These are phyloP conservation scores for Conticribra weissflogii DNA, from an alignment of 108 stramenopile genomes.

Conservation along the genomic window DNA sequence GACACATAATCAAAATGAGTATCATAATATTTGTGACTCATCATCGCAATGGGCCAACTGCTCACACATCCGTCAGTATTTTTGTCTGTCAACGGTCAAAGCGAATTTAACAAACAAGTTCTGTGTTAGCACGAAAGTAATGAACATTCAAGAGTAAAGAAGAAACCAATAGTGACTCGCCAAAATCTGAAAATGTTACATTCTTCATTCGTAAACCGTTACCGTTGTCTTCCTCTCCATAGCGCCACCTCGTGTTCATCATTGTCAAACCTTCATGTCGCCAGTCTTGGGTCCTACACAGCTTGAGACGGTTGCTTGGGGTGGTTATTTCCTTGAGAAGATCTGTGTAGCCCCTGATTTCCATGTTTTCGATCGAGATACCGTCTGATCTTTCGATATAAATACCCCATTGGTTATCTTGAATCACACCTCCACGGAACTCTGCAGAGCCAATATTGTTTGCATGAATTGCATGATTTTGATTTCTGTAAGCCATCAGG, in stretches of 20 bases:
- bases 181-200: constrained; percentile 48
- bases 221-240: constrained; percentile 17
- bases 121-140: neutral
- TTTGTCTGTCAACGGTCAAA: constrained; percentile 1
- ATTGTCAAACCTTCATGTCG: constrained; percentile 32
- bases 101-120: too few relatives aligned
- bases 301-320: constrained; percentile 19
- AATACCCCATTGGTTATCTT: constrained; percentile 41
- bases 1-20: constrained; percentile 50
- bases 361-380: constrained; percentile 13
- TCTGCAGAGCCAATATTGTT: constrained; percentile 29
- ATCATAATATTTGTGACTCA: neutral
- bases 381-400: neutral
- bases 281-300: constrained; percentile 23
- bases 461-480: constrained; percentile 33
- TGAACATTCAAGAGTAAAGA: neutral
- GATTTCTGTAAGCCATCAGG: constrained; percentile 33
- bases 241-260: constrained; percentile 19
- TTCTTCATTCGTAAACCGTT: constrained; percentile 32
- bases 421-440: constrained; percentile 32
- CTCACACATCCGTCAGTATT: constrained; percentile 2
- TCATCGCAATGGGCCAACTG: constrained; percentile 26
- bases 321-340: constrained; percentile 10
- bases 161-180: constrained; percentile 5
- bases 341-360: constrained; percentile 29